Evolutionary conservation across 1,139 yeast species (phyloP).

Genomic region (Diutina neorugosa): DNA sequence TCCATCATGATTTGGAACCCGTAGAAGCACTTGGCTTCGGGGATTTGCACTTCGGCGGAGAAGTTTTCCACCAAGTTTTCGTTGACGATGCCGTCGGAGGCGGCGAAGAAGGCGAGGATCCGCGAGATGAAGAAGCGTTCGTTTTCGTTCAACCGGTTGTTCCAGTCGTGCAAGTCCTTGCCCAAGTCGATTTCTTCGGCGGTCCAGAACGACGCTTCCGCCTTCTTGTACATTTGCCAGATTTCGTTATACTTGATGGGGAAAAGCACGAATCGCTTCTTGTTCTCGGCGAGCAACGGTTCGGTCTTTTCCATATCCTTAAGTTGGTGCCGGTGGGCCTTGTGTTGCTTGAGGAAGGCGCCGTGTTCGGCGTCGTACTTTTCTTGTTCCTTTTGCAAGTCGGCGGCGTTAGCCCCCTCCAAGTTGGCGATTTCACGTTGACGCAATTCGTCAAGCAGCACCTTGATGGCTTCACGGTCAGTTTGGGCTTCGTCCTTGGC

Average conservation of each 20-base stretch:
- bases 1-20: slow-evolving; percentile 99
- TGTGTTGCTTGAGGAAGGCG: slow-evolving; percentile 46
- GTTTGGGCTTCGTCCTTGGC: slow-evolving; percentile 23
- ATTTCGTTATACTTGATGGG: slow-evolving; percentile 96
- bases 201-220: slow-evolving; percentile 99
- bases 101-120: slow-evolving; percentile 96
- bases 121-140: slow-evolving; percentile 86
- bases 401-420: neutral
- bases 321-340: slow-evolving; percentile 57
- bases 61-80: slow-evolving; percentile 95
- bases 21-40: slow-evolving; percentile 97
- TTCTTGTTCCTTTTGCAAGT: neutral
- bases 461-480: neutral
- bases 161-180: slow-evolving; percentile 89
- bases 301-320: slow-evolving; percentile 77
- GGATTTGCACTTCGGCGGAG: slow-evolving; percentile 91
- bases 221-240: slow-evolving; percentile 98
- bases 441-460: neutral
- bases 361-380: slow-evolving; percentile 21
- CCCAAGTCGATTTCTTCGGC: slow-evolving; percentile 97
- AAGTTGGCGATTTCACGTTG: neutral
- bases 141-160: slow-evolving; percentile 67
- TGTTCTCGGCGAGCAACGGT: slow-evolving; percentile 80
- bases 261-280: slow-evolving; percentile 83
- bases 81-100: slow-evolving; percentile 95